Base-by-base conservation (phyloP, 2,329 filamentous ascomycete genomes). In the Blastomyces silverae region DNA sequence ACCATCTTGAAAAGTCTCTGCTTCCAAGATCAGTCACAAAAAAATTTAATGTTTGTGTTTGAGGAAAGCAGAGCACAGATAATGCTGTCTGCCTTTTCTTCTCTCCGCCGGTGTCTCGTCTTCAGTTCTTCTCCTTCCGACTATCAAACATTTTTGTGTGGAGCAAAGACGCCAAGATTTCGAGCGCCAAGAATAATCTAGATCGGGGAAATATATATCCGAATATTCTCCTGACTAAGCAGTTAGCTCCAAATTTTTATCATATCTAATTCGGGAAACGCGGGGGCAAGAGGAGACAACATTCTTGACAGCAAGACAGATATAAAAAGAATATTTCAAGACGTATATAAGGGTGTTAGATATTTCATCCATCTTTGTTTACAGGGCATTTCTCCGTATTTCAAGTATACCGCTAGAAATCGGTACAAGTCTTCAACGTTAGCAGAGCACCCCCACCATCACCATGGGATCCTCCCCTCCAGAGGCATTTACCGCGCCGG, bases 401-500 rank as follows among this genome's bases (percentile, higher is more conserved):
- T 22, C 13, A 34, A 25, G 6, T 25, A 39, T 15, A 42, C 2
- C 22, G 17, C 22, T 37, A 28, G 37, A 59, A n/a, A 22, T n/a
- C n/a, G 1, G 15, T 59, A 22, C 31, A 50, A 25, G 17, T 13
- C 11, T 42, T 25, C 39, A 37, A 31, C n/a, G 17, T 8, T 39
- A 17, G 50, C 11, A 52, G 10, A 22, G n/a, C 25, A 53, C 17
- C 25, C 48, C 28, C 46, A 17, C 50, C 13, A 28, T 34, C 48
- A 64, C 46, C 17, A 69, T 69, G 67, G 67, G 67, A 37, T 69
- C 66, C 55, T 42, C 64, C 48, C 1, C 39, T 5, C 42, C 22
- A 60, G 64, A 71, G 64, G 70, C 71, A 64, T 80, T 79, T 69
- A 77, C 78, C 64, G 78, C 75, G 34, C 73, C 77, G 59, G 66